A percentile compares a stretch with the other conserved stretches of the same genome.
These are phyloP conservation scores for Albizia julibrissin DNA, from an alignment of 306 rosid genomes.

Conservation along the genomic window DNA sequence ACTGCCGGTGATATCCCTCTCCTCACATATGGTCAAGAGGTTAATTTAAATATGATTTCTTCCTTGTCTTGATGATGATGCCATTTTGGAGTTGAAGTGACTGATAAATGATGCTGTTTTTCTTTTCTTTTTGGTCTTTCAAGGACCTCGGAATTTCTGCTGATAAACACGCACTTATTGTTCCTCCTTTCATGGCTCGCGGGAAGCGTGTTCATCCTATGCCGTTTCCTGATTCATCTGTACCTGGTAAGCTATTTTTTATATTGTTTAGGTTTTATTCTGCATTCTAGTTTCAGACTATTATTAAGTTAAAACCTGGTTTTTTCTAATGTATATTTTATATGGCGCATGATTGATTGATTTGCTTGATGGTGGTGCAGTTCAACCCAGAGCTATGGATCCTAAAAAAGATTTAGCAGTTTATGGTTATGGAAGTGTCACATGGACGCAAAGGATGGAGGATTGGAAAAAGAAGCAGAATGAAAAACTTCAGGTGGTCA, in stretches of 20 bases:
- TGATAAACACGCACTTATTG: constrained; percentile 83
- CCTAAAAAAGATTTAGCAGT: constrained; percentile 83
- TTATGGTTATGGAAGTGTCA: constrained; percentile 89
- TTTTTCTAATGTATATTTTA: background rate
- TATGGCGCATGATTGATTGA: constrained; percentile 29
- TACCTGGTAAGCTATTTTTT: constrained; percentile 47
- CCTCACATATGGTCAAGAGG: constrained; percentile 77
- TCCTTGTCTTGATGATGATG: constrained; percentile 16
- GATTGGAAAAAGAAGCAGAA: constrained; percentile 87
- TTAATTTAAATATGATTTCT: constrained; percentile 37
- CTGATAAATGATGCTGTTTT: constrained; percentile 19
- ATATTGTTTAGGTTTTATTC: constrained; percentile 11
- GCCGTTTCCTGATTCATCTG: constrained; percentile 58
- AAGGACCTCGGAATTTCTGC: constrained; percentile 81
- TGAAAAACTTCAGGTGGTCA: constrained; percentile 71
- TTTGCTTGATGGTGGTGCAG: constrained; percentile 43
- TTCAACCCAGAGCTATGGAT: constrained; percentile 85
- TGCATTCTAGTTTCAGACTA: background rate
- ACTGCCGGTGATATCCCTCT: constrained; percentile 65
- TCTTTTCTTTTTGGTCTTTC: background rate
- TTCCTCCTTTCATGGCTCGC: constrained; percentile 71
- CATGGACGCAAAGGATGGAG: constrained; percentile 93
- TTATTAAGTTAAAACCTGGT: constrained; percentile 9
- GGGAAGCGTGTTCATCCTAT: constrained; percentile 77
- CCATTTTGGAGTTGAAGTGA: constrained; percentile 16